Base-by-base conservation (phyloP, 495 filamentous ascomycete genomes). In the Penicillium angulare region DNA sequence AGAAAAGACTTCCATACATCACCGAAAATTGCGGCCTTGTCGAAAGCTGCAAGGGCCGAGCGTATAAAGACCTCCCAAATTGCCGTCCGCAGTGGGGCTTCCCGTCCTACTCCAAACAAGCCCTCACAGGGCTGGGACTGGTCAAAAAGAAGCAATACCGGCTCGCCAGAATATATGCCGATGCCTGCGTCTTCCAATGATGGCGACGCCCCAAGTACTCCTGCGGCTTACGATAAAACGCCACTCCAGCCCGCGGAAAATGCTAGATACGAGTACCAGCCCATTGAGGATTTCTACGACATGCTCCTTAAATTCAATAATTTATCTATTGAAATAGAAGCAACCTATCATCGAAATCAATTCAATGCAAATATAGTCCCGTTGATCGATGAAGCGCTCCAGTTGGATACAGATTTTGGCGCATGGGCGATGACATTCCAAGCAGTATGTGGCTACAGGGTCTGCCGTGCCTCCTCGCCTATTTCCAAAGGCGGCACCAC, bases 401-500 rank as follows among this genome's bases (percentile, higher is more conserved):
- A 29, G 18, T 24, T 59, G 2, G 56, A 59, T 18, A 39, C 52
- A 0, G 40, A 52, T 13, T 33, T 59, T 12, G n/a, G 27, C 10
- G 38, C 48, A 21, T 59, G 56, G 56, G 31, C 42, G 7, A 33
- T 49, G 10, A 55, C 56, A 0, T 20, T 52, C 1, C n/a, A n/a
- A n/a, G n/a, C n/a, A n/a, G n/a, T n/a, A n/a, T n/a, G n/a, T n/a
- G 32, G 43, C 15, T 32, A 47, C 13, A 33, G 33, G 15, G 55
- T 51, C 52, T 9, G 27, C 1, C 55, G 36, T 35, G 36, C 35
- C 15, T 24, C 23, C 7, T 26, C 44, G 8, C n/a, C 32, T 5
- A 16, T 23, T 1, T 7, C 10, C 10, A 13, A 22, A 5, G 15
- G 29, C 7, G 9, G 36, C 7, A 24, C 23, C 7, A 38, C 31